Base-by-base conservation (phyloP, 139 green algal species). In the Asterochloris sp. region DNA sequence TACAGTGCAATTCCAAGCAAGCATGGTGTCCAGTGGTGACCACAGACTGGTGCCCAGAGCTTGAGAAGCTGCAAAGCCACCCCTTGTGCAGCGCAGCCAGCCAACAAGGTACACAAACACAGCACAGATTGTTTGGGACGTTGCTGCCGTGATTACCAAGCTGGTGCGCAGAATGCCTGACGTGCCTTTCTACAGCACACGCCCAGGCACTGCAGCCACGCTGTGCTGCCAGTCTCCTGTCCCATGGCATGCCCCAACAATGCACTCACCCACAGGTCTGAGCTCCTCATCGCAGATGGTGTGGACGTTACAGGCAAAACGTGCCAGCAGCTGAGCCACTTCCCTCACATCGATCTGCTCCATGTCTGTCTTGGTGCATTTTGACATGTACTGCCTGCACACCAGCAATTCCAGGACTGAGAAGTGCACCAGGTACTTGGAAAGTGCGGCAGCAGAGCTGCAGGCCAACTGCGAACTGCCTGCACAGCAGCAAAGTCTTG, bases 211-310 rank as follows among this genome's bases (percentile, higher is more conserved):
- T 54, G 38, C 38, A 54, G 38, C 38, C 38, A 54, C 6, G 38
- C 38, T 54, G 38, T 54, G 38, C 38, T 54, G 38, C 38, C 38
- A 54, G 2, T 54, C 38, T 54, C 38, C 38, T 54, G 38, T 54
- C 38, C 6, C 38, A 54, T 6, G 38, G 38, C 38, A 54, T 54
- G 38, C 38, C 38, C 38, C 38, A 54, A 6, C 23, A 24, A 73
- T 26, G 13, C 8, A 68, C 81, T 67, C 14, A 86, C 83, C 85
- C 54, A 88, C 47, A 0, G 90, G 88, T 23, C 85, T 85, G 82
- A 93, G 86, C 85, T 96, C 92, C 69, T 92, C 88, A 79, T 96
- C 90, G 76, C 90, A 93, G 19, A 95, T 88, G 16, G 90, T 95
- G 86, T 95, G 92, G 75, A 86, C 90, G 86, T 96, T 95, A 88